Evolutionary conservation across 768 basidiomycete species (phyloP).

Genomic region (Tylopilus intermedius): DNA sequence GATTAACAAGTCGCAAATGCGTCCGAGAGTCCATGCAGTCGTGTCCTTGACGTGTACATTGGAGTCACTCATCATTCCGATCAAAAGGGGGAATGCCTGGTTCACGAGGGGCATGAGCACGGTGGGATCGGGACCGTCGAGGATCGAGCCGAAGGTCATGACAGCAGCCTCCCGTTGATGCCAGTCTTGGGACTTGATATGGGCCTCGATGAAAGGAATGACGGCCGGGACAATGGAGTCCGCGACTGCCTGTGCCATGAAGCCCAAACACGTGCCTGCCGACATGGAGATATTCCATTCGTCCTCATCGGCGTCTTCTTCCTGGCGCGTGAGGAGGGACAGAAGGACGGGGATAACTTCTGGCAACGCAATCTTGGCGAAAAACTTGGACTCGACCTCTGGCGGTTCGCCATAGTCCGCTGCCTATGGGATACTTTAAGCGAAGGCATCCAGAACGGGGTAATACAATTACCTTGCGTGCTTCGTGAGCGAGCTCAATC

Average conservation of each 20-base stretch:
- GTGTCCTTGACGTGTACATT: conserved; percentile 91
- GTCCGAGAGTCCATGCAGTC: conserved; percentile 94
- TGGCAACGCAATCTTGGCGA: conserved; percentile 89
- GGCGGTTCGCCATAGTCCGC: conserved; percentile 85
- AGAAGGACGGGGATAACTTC: conserved; percentile 94
- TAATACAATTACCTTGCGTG: conserved; percentile 64
- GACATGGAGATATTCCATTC: conserved; percentile 99
- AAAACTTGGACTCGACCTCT: conserved; percentile 81
- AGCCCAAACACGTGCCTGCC: conserved; percentile 83
- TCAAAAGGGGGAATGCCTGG: conserved; percentile 89
- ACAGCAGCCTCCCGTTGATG: conserved; percentile 93
- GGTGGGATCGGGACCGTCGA: conserved; percentile 89
- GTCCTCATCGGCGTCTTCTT: conserved; percentile 96
- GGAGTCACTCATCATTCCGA: conserved; percentile 90
- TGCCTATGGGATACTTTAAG: conserved; percentile 48
- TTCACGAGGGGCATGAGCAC: conserved; percentile 87
- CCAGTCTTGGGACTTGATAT: conserved; percentile 93
- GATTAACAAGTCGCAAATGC: conserved; percentile 89
- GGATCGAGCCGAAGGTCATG: conserved; percentile 97
- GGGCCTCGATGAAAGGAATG: conserved; percentile 95
- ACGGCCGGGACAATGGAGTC: conserved; percentile 89
- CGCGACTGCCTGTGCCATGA: conserved; percentile 85
- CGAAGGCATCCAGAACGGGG: not conserved
- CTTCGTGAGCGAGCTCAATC: conserved; percentile 85
- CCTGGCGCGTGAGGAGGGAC: conserved; percentile 82